These are phyloP conservation scores for Hsuehochloa calcarea DNA, from an alignment of 176 grass and related monocot genomes.

Conservation along the genomic window DNA sequence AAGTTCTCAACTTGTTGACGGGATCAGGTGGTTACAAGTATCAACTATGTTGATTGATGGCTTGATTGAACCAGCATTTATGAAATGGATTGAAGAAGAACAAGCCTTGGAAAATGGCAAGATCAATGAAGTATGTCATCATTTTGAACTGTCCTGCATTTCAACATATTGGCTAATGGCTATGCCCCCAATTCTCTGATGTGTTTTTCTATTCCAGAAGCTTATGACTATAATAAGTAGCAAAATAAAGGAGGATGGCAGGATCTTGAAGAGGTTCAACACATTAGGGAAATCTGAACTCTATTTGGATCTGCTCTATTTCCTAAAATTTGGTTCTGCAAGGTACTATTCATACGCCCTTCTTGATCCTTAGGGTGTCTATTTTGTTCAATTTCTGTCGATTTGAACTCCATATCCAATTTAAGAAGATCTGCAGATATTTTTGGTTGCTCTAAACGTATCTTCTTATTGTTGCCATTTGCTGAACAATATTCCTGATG, in stretches of 20 bases:
- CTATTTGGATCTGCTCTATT: conserved; percentile 74
- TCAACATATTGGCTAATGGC: neutral
- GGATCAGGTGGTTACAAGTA: conserved; percentile 56
- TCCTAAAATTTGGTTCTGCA: conserved; percentile 81
- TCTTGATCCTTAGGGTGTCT: neutral
- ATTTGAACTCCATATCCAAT: neutral
- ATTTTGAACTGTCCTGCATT: conserved; percentile 9
- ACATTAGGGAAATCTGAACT: conserved; percentile 78
- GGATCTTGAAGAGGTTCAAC: conserved; percentile 70
- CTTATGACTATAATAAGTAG: conserved; percentile 47
- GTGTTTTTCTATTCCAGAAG: conserved; percentile 50
- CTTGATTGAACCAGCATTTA: conserved; percentile 53
- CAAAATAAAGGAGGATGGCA: conserved; percentile 75
- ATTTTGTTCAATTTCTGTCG: neutral
- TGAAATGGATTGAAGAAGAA: conserved; percentile 80
- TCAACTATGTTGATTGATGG: conserved; percentile 49
- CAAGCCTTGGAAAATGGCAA: conserved; percentile 56
- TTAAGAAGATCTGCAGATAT: neutral
- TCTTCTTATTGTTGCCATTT: neutral
- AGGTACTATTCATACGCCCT: conserved; percentile 49
- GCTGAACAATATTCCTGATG: conserved; percentile 23
- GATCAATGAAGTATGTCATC: conserved; percentile 45
- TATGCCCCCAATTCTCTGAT: conserved; percentile 27
- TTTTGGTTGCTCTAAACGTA: neutral
- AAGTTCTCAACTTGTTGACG: conserved; percentile 43